Conservation (phyloP, 75 land plant species). For the Picea glauca region DNA sequence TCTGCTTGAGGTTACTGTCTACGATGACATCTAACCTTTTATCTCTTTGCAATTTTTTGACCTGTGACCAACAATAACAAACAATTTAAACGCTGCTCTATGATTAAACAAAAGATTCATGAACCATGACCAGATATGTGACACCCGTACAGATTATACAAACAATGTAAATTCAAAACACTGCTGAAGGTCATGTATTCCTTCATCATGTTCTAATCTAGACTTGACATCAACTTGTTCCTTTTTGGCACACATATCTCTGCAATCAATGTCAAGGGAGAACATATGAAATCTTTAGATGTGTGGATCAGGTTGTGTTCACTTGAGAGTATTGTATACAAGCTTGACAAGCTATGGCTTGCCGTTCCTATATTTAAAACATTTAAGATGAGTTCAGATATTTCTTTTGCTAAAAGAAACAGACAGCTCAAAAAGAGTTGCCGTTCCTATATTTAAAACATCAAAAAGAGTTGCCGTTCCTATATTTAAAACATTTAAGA, state of each 20-base stretch:
- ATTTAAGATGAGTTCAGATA: too few relatives aligned
- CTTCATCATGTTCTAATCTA: not conserved
- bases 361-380: too few relatives aligned
- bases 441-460: too few relatives aligned
- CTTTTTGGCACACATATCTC: too few relatives aligned
- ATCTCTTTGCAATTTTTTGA: slow-evolving; percentile 51
- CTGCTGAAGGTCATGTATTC: not conserved
- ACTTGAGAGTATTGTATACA: too few relatives aligned
- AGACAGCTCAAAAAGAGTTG: too few relatives aligned
- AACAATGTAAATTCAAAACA: not conserved
- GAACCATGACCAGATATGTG: not conserved
- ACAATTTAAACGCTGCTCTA: not conserved
- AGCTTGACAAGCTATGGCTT: too few relatives aligned
- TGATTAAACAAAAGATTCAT: not conserved
- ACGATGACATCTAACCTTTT: slow-evolving; percentile 46
- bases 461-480: too few relatives aligned
- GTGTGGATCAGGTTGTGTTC: too few relatives aligned
- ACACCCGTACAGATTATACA: not conserved
- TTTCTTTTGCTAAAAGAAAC: not conserved
- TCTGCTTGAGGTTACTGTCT: slow-evolving; percentile 40
- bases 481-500: too few relatives aligned
- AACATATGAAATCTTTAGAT: too few relatives aligned
- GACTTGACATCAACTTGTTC: not conserved
- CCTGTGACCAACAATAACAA: slow-evolving; percentile 19
- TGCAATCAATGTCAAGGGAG: too few relatives aligned